These are phyloP conservation scores for Hypoxylon subgilvum DNA, from an alignment of 495 filamentous ascomycete genomes.

Conservation along the genomic window DNA sequence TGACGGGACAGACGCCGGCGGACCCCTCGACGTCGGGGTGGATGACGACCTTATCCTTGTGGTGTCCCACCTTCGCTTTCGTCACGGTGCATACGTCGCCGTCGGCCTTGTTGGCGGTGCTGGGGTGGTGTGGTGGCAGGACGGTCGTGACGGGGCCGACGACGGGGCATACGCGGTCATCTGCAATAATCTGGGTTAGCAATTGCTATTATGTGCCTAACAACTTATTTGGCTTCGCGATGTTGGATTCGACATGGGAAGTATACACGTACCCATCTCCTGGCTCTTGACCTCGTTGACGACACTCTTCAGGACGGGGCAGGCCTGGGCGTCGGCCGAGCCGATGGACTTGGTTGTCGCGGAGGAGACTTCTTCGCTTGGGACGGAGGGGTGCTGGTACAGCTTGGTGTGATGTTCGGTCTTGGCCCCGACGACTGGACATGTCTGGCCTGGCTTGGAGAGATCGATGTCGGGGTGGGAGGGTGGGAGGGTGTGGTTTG, in stretches of 20 bases:
- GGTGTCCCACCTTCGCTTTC: conserved; percentile 54
- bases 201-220: too few relatives aligned
- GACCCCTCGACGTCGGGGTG: conserved; percentile 46
- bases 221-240: too few relatives aligned
- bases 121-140: conserved; percentile 54
- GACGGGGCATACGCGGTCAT: conserved; percentile 55
- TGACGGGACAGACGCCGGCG: conserved; percentile 52
- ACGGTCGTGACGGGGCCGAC: conserved; percentile 54
- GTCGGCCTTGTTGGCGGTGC: conserved; percentile 47
- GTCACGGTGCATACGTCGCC: conserved; percentile 58
- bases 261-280: conserved; percentile 44
- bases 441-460: conserved; percentile 50
- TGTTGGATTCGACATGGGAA: too few relatives aligned
- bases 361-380: conserved; percentile 37
- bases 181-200: conserved; percentile 9
- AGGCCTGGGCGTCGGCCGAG: conserved; percentile 51
- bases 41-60: conserved; percentile 50
- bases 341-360: conserved; percentile 36
- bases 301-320: conserved; percentile 47
- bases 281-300: conserved; percentile 52
- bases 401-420: conserved; percentile 54
- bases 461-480: conserved; percentile 52
- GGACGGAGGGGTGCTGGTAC: conserved; percentile 51
- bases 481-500: conserved; percentile 51
- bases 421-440: conserved; percentile 53